A percentile compares a stretch with the other conserved stretches of the same genome.
Conservation (phyloP, 352 stramenopile species). For the Thraustochytrium sp. region DNA sequence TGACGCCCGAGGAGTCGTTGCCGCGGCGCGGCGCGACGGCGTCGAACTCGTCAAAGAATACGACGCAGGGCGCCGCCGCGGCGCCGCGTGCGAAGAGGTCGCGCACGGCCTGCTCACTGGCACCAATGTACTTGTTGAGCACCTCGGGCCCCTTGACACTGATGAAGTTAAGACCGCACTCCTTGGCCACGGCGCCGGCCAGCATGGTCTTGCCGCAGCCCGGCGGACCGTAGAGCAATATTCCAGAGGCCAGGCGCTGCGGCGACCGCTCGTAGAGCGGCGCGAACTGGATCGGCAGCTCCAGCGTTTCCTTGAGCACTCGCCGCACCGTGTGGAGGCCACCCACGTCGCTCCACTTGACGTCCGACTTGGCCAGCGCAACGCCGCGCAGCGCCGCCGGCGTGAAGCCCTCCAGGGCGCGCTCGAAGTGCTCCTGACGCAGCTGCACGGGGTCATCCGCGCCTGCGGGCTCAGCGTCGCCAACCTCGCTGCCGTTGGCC, state of each 20-base stretch:
- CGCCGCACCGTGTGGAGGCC: slow-evolving; percentile 67
- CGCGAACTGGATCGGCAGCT: slow-evolving; percentile 63
- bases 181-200: slow-evolving; percentile 72
- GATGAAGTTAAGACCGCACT: slow-evolving; percentile 79
- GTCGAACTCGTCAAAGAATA: slow-evolving; percentile 73
- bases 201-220: slow-evolving; percentile 81
- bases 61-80: slow-evolving; percentile 62
- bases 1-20: slow-evolving; percentile 86
- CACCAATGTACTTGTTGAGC: slow-evolving; percentile 81
- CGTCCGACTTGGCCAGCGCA: slow-evolving; percentile 34
- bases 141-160: slow-evolving; percentile 80
- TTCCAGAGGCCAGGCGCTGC: slow-evolving; percentile 70
- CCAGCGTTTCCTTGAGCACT: slow-evolving; percentile 77
- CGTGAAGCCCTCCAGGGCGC: slow-evolving; percentile 31
- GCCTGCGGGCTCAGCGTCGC: neutral
- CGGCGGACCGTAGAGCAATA: slow-evolving; percentile 78
- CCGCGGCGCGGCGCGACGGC: slow-evolving; percentile 86
- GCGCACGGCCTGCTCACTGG: slow-evolving; percentile 75
- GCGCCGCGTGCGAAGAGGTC: slow-evolving; percentile 71
- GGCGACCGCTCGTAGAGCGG: slow-evolving; percentile 66
- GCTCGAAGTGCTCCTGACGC: neutral
- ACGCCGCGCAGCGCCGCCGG: slow-evolving; percentile 21
- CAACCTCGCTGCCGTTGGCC: neutral
- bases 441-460: neutral
- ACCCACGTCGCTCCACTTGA: slow-evolving; percentile 74